Evolutionary conservation across 1,284 basidiomycete genomes (phyloP), one percentile per base, ranked within the genome.

Genomic region (Rhodotorula sp.): DNA sequence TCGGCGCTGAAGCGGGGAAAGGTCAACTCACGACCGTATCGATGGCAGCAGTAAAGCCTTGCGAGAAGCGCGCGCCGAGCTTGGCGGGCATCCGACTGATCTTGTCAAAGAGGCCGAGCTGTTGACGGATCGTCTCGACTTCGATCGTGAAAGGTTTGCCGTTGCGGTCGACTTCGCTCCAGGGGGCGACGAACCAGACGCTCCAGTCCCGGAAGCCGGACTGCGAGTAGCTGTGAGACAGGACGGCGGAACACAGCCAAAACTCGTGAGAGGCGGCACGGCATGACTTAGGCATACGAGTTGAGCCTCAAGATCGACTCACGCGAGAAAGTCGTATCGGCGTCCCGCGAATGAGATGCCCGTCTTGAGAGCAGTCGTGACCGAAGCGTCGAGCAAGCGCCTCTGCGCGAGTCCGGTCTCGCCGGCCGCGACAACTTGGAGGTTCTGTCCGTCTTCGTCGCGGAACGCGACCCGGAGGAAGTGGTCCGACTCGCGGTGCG

Each of bases 11-110:
- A 21, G 21, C 15, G 56, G 18, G 21, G 19, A 6, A 21, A 1
- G 19, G 5, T 34, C 6, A 16, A n/a, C 57, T 21, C 38, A 50
- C 73, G 66, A 74, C 71, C 49, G 80, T 89, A 86, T 26, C 84
- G 82, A 90, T 87, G 4, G 91, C 92, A 0, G 88, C 87, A 0
- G 89, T 90, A 77, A 93, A 92, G 0, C 89, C 89, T 80, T 91
- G 91, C 90, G 90, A 57, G 59, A 56, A 69, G 38, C 67, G 34
- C 49, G 70, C 64, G 7, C 90, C 91, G 78, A 87, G 91, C 79
- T 89, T 89, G 2, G 90, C 90, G 10, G 90, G 90, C 52, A 83
- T 84, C 58, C 78, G 80, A 52, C 88, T 83, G 26, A 90, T 83
- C 12, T 81, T 79, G 0, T 82, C 83, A 77, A 92, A 91, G 76